Evolutionary conservation across 2,329 filamentous ascomycete species (phyloP).

Genomic region (Akanthomyces lecanii): DNA sequence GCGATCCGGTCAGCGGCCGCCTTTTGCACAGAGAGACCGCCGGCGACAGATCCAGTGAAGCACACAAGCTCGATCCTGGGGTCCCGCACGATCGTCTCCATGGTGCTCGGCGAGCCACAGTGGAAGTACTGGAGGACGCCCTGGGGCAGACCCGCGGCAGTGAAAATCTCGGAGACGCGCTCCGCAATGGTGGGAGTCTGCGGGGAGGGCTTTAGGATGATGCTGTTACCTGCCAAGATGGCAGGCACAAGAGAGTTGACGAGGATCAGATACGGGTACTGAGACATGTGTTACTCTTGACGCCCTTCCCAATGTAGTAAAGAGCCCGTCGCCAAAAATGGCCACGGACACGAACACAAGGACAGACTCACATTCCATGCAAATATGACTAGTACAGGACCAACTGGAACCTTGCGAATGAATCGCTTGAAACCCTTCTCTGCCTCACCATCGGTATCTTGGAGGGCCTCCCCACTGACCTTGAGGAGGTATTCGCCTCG

Average conservation of each 20-base stretch:
- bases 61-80: constrained; percentile 76
- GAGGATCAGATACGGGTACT: constrained; percentile 94
- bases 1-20: constrained; percentile 81
- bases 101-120: constrained; percentile 70
- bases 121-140: constrained; percentile 92
- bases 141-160: constrained; percentile 72
- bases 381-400: constrained; percentile 84
- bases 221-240: constrained; percentile 82
- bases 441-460: constrained; percentile 74
- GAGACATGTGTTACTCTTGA: constrained; percentile 10
- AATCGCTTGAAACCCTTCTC: constrained; percentile 89
- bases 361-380: constrained; percentile 79
- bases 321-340: constrained; percentile 18
- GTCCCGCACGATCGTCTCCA: constrained; percentile 74
- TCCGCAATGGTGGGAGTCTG: constrained; percentile 92
- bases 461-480: constrained; percentile 72
- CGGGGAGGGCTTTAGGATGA: constrained; percentile 91
- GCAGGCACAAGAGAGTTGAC: constrained; percentile 91
- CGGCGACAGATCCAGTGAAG: constrained; percentile 90
- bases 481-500: constrained; percentile 82
- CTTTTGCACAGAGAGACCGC: constrained; percentile 79
- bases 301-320: background rate
- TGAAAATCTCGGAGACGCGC: constrained; percentile 72
- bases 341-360: background rate
- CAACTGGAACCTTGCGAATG: constrained; percentile 82